phyloP scores from a whole-genome alignment of 768 basidiomycete species.

The Tubosaeta sp. region DNA sequence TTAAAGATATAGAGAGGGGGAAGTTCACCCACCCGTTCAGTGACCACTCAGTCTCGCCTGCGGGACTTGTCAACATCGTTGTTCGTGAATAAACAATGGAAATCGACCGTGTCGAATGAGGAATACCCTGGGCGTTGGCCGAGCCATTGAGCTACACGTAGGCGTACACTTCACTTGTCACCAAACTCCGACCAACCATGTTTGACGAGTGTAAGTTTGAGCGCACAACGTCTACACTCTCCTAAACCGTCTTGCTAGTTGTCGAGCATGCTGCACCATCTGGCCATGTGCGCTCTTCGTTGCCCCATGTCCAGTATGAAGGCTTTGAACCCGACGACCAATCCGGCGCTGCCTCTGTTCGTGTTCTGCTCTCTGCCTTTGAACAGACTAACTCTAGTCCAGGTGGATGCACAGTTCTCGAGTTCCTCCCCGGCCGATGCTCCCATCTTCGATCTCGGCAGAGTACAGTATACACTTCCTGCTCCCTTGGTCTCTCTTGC shows the following conservation, averaged over 20 bases:
- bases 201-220: slow-evolving; percentile 60
- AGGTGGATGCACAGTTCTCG: slow-evolving; percentile 29
- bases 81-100: background rate
- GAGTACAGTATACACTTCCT: slow-evolving; percentile 86
- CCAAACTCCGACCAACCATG: slow-evolving; percentile 42
- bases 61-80: background rate
- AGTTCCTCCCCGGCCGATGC: slow-evolving; percentile 35
- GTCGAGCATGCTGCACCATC: slow-evolving; percentile 77
- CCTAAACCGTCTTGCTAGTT: slow-evolving; percentile 43
- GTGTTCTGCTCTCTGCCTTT: background rate
- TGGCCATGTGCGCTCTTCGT: slow-evolving; percentile 33
- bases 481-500: slow-evolving; percentile 79
- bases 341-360: slow-evolving; percentile 36
- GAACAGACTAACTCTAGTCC: slow-evolving; percentile 7
- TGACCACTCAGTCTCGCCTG: slow-evolving; percentile 95
- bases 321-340: slow-evolving; percentile 77
- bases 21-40: slow-evolving; percentile 59
- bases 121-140: slow-evolving; percentile 70
- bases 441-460: slow-evolving; percentile 77
- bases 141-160: slow-evolving; percentile 21
- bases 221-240: background rate
- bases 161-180: background rate
- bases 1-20: background rate
- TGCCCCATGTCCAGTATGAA: slow-evolving; percentile 72
- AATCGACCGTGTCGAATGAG: slow-evolving; percentile 70